These are phyloP conservation scores for Sugiyamaella novakii DNA, from an alignment of 1,139 yeast genomes.

Conservation along the genomic window DNA sequence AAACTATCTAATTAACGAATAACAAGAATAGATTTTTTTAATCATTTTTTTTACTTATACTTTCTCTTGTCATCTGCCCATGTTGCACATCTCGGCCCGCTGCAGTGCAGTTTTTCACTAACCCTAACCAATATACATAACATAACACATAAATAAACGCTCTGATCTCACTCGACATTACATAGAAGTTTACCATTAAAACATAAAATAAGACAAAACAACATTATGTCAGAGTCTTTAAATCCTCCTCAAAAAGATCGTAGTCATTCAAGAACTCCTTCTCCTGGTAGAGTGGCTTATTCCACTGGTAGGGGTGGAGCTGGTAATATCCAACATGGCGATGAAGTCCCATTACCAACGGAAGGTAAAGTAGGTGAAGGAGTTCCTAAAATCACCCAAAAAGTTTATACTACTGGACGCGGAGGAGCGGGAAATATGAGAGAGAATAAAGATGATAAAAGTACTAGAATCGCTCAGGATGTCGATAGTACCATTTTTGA, in stretches of 20 bases:
- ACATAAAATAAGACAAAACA: no score
- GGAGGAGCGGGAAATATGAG: constrained; percentile 85
- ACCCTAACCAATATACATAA: no score
- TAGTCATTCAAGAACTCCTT: constrained; percentile 10
- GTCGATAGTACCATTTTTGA: constrained; percentile 51
- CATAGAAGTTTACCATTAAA: no score
- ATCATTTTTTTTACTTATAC: no score
- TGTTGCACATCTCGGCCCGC: no score
- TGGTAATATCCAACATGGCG: constrained; percentile 61
- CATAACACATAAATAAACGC: no score
- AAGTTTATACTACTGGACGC: constrained; percentile 70
- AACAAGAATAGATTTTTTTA: no score
- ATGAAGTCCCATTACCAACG: constrained; percentile 55
- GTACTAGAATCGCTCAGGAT: constrained; percentile 69
- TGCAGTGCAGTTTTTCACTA: no score
- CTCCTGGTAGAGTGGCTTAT: constrained; percentile 32
- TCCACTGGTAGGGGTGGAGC: constrained; percentile 86
- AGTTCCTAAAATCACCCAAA: constrained; percentile 59
- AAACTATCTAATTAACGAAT: no score
- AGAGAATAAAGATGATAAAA: constrained; percentile 59
- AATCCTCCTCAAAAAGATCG: constrained; percentile 2
- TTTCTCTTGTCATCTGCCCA: no score
- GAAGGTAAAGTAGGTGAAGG: constrained; percentile 51
- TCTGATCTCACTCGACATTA: no score
- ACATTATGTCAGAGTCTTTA: no score